A percentile compares a stretch with the other conserved stretches of the same genome.
Evolutionary conservation across 2,329 filamentous ascomycete species (phyloP).

Genomic region (Plenodomus tracheiphilus): DNA sequence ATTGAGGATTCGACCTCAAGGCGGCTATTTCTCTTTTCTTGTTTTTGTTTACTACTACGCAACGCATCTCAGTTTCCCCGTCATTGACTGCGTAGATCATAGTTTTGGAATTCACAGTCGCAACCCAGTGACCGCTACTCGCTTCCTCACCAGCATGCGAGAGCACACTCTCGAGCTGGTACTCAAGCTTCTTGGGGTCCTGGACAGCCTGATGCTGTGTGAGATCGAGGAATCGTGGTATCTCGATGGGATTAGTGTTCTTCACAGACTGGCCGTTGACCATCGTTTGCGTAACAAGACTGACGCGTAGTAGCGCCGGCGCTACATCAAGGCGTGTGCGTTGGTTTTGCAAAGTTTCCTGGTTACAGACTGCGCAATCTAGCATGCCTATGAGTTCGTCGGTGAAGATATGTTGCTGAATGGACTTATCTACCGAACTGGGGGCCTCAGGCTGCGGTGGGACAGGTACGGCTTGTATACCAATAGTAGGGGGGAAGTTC

Average conservation of each 20-base stretch:
- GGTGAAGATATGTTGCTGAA: too few relatives aligned
- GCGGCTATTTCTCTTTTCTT: not conserved
- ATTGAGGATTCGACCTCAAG: not conserved
- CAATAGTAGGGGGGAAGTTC: too few relatives aligned
- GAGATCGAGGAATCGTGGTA: not conserved
- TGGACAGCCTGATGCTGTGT: not conserved
- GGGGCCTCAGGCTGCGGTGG: too few relatives aligned
- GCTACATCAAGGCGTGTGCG: too few relatives aligned
- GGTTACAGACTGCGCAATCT: too few relatives aligned
- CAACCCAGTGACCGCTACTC: not conserved
- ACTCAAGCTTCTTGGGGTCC: not conserved
- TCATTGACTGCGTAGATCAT: not conserved
- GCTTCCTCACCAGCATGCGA: not conserved
- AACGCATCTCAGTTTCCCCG: not conserved
- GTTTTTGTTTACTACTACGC: too few relatives aligned
- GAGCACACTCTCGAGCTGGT: not conserved
- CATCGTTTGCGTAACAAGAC: not conserved
- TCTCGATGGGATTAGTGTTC: not conserved
- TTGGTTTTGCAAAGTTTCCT: too few relatives aligned
- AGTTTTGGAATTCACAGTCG: not conserved
- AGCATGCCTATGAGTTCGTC: too few relatives aligned
- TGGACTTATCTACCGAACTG: too few relatives aligned
- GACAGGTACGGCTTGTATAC: too few relatives aligned
- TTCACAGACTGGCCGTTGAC: not conserved
- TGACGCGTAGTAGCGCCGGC: too few relatives aligned